phyloP scores from a whole-genome alignment of 1,284 basidiomycete genomes.

The Ganoderma meredithae region DNA sequence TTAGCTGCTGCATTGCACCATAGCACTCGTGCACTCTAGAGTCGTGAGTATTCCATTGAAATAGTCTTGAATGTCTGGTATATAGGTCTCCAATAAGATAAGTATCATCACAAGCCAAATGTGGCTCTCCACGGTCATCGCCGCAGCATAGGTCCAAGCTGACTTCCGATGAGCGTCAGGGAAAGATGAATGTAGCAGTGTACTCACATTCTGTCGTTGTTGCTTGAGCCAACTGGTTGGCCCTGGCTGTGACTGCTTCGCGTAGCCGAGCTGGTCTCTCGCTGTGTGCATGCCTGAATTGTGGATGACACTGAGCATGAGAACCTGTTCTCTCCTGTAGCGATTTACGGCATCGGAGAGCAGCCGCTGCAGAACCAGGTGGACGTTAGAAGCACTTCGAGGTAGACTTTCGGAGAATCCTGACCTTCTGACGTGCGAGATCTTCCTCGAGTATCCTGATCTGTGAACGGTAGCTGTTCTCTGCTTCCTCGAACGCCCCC shows the following conservation, averaged over 20 bases:
- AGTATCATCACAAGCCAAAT: not conserved
- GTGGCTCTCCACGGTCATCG: conserved; percentile 32
- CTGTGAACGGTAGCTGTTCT: conserved; percentile 71
- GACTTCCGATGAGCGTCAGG: conserved; percentile 33
- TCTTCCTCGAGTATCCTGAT: conserved; percentile 79
- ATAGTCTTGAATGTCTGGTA: not conserved
- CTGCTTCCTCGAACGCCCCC: conserved; percentile 75
- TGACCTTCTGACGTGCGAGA: conserved; percentile 62
- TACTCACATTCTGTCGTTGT: conserved; percentile 60
- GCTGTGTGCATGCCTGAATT: conserved; percentile 69
- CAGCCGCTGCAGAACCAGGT: conserved; percentile 50
- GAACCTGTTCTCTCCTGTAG: conserved; percentile 79
- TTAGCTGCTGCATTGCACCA: not conserved
- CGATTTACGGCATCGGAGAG: conserved; percentile 63
- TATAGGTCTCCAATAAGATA: conserved; percentile 21
- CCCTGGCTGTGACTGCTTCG: conserved; percentile 50
- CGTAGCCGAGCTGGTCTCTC: conserved; percentile 55
- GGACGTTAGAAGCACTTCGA: conserved; percentile 5
- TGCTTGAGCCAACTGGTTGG: conserved; percentile 66
- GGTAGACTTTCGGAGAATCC: too few relatives aligned
- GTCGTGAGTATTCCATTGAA: not conserved
- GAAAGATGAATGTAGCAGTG: not conserved
- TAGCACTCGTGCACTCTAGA: not conserved
- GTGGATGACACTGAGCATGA: conserved; percentile 83
- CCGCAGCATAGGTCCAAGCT: conserved; percentile 46